These are phyloP conservation scores for Phytophthora parvispora DNA, from an alignment of 352 stramenopile genomes.

Conservation along the genomic window DNA sequence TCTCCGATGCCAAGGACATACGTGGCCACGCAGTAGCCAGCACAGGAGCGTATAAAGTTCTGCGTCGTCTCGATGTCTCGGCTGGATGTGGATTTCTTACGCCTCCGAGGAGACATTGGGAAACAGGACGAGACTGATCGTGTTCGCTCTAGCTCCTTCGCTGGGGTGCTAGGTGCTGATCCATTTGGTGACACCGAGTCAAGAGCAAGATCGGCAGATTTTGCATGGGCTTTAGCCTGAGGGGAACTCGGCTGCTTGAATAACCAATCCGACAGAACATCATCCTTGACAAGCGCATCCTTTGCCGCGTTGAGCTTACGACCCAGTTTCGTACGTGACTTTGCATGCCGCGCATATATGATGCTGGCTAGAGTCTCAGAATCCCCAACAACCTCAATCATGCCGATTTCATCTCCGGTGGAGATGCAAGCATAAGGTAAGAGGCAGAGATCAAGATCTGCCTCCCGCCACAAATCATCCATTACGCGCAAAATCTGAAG, in stretches of 20 bases:
- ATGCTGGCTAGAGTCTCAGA: conserved; percentile 92
- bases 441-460: conserved; percentile 87
- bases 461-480: conserved; percentile 91
- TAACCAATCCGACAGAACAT: conserved; percentile 81
- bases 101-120: conserved; percentile 53
- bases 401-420: conserved; percentile 87
- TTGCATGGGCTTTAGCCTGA: not conserved
- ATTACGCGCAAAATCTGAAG: conserved; percentile 94
- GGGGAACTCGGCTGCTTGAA: conserved; percentile 39
- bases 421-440: conserved; percentile 90
- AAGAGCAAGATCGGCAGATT: conserved; percentile 13
- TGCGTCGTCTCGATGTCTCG: conserved; percentile 71
- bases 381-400: conserved; percentile 93
- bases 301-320: conserved; percentile 78
- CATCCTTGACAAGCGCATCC: conserved; percentile 69
- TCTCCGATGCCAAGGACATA: conserved; percentile 96
- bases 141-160: conserved; percentile 7
- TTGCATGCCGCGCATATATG: conserved; percentile 78
- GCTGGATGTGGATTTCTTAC: conserved; percentile 34
- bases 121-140: conserved; percentile 62
- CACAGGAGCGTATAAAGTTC: conserved; percentile 92
- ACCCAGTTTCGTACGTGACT: conserved; percentile 64
- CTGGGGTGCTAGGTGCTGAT: conserved; percentile 18
- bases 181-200: conserved; percentile 21
- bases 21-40: conserved; percentile 95